These are phyloP conservation scores for Peronospora belbahrii DNA, from an alignment of 352 stramenopile genomes.

Conservation along the genomic window DNA sequence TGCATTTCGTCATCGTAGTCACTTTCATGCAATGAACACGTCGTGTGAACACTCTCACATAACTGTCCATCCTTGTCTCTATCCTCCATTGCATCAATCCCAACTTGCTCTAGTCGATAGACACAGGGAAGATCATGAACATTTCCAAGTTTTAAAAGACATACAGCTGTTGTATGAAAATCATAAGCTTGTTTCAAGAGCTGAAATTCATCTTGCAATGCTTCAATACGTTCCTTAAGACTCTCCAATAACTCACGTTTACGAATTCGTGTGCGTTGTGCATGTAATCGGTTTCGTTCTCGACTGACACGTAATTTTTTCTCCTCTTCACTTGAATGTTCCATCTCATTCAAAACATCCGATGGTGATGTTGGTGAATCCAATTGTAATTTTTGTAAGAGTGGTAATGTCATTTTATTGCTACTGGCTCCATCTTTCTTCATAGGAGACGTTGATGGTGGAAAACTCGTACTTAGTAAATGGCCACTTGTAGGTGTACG, in stretches of 20 bases:
- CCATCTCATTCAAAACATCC: conserved; percentile 9
- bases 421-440: conserved; percentile 41
- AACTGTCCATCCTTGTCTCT: conserved; percentile 26
- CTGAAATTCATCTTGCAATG: conserved; percentile 49
- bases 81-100: conserved; percentile 33
- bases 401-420: conserved; percentile 21
- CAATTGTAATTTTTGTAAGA: conserved; percentile 26
- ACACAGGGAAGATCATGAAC: conserved; percentile 34
- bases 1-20: conserved; percentile 27
- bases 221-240: conserved; percentile 61
- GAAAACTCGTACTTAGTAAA: conserved; percentile 26
- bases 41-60: conserved; percentile 8
- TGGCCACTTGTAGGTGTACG: conserved; percentile 55
- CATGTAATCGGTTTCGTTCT: conserved; percentile 69
- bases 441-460: conserved; percentile 50
- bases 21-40: conserved; percentile 24
- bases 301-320: conserved; percentile 67
- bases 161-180: conserved; percentile 63
- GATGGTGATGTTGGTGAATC: conserved; percentile 36
- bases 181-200: conserved; percentile 70
- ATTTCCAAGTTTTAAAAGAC: conserved; percentile 44
- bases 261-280: conserved; percentile 64
- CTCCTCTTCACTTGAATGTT: conserved; percentile 35
- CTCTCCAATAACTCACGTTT: conserved; percentile 71
- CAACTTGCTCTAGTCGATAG: conserved; percentile 45